Evolutionary conservation across 2,329 filamentous ascomycete genomes (phyloP), one percentile per base, ranked within the genome.

Genomic region (Fusarium sublunatum): DNA sequence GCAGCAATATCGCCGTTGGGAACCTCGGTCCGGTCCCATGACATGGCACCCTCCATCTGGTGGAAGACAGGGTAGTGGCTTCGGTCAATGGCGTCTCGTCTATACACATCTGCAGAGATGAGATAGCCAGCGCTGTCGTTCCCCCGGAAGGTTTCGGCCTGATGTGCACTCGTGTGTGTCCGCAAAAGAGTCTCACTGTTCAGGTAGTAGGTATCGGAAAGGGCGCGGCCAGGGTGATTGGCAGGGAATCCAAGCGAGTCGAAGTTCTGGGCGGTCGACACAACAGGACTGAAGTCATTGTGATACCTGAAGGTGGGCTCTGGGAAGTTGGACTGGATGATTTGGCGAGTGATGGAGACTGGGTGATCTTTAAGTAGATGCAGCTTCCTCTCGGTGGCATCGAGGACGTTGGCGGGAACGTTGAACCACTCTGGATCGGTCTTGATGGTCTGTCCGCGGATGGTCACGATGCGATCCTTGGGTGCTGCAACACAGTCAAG

Each of bases 31-130:
- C 92, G 86, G 73, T 95, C 90, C 94, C 95, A 99, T 50, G 93
- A 89, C 68, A 90, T 85, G 8, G 94, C 94, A 11, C 93, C 94
- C 76, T 99, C 95, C 93, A 98, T 98, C 79, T 99, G 95, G 78
- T 99, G 95, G 77, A 99, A 99, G 56, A 96, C 88, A 0, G 95
- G 95, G 77, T 98, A 98, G 78, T 99, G 95, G 69, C 90, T 95
- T 53, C 91, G 87, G 77, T 99, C 95, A 72, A 99, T 90, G 53
- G 94, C 93, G 84, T 99, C 95, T 65, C 95, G 86, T 39, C 95
- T 88, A 77, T 98, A 99, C 15, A 99, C 95, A 75, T 99, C 95
- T 24, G 94, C 95, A 57, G 90, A 91, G 74, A 99, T 91, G 31
- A 96, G 90, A 74, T 93, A 99, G 4, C 94, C 95, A 34, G 88